Conservation (phyloP, 768 basidiomycete species). For the Atractiella rhizophila region DNA sequence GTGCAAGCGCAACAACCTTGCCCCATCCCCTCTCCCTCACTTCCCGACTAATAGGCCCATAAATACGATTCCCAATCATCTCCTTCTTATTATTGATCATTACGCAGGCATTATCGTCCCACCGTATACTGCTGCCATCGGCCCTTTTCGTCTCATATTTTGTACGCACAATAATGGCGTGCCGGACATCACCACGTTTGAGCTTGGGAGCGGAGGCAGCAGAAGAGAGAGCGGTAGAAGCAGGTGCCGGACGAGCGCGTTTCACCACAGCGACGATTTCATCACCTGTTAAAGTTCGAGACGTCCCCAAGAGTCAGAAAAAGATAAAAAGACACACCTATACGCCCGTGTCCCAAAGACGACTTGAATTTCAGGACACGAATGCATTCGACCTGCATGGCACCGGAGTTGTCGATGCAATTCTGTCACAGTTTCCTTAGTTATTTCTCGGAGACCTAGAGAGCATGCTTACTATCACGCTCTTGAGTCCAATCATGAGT, state of each 20-base stretch:
- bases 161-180: constrained; percentile 86
- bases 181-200: constrained; percentile 72
- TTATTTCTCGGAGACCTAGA: background rate
- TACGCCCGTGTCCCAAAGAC: constrained; percentile 53
- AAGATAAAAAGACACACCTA: constrained; percentile 18
- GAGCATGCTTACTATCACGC: constrained; percentile 32
- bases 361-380: constrained; percentile 90
- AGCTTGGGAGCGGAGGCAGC: constrained; percentile 35
- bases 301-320: background rate
- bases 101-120: constrained; percentile 92
- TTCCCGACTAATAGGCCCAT: no score
- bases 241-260: constrained; percentile 45
- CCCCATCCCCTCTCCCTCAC: no score
- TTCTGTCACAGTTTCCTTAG: constrained; percentile 36
- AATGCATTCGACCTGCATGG: constrained; percentile 78
- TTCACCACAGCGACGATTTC: constrained; percentile 91
- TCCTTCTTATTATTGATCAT: constrained; percentile 83
- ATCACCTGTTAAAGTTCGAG: constrained; percentile 32
- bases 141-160: constrained; percentile 58
- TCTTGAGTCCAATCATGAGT: constrained; percentile 80
- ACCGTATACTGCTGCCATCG: constrained; percentile 63
- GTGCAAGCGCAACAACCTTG: no score
- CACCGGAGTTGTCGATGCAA: constrained; percentile 95
- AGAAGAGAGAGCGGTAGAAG: constrained; percentile 29
- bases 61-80: no score